These are phyloP conservation scores for Plectosphaerella sp. DNA, from an alignment of 2,329 filamentous ascomycete genomes.

Conservation along the genomic window DNA sequence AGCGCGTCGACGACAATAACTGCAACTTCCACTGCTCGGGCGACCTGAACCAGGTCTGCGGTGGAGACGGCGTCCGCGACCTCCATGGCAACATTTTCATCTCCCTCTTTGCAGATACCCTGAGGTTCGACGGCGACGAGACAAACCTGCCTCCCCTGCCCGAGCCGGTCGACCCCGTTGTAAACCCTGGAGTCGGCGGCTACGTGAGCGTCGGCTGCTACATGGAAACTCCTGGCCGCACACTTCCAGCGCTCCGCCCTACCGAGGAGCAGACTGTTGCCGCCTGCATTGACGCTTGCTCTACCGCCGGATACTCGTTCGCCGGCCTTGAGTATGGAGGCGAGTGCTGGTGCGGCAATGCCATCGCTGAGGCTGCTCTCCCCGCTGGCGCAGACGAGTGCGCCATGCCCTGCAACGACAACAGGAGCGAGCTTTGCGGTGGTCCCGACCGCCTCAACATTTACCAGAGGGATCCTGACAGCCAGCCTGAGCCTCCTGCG, in stretches of 20 bases:
- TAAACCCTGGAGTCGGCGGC: constrained; percentile 31
- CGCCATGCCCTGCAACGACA: constrained; percentile 28
- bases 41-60: constrained; percentile 45
- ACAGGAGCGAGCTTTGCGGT: constrained; percentile 30
- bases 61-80: constrained; percentile 38
- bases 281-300: constrained; percentile 23
- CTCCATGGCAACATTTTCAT: constrained; percentile 34
- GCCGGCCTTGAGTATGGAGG: constrained; percentile 34
- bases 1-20: constrained; percentile 36
- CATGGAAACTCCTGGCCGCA: constrained; percentile 17
- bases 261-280: constrained; percentile 16
- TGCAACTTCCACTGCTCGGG: constrained; percentile 50
- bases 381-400: constrained; percentile 25
- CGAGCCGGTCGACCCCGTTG: constrained; percentile 16
- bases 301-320: constrained; percentile 17
- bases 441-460: constrained; percentile 27
- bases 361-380: constrained; percentile 19
- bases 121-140: constrained; percentile 21
- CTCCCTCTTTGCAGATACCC: constrained; percentile 40
- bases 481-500: neutral
- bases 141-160: constrained; percentile 11
- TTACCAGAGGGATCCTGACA: constrained; percentile 17
- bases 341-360: constrained; percentile 33
- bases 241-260: constrained; percentile 10
- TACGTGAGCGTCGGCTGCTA: constrained; percentile 12